Evolutionary conservation across 345 rosid species (phyloP).

Genomic region (Pistacia atlantica): DNA sequence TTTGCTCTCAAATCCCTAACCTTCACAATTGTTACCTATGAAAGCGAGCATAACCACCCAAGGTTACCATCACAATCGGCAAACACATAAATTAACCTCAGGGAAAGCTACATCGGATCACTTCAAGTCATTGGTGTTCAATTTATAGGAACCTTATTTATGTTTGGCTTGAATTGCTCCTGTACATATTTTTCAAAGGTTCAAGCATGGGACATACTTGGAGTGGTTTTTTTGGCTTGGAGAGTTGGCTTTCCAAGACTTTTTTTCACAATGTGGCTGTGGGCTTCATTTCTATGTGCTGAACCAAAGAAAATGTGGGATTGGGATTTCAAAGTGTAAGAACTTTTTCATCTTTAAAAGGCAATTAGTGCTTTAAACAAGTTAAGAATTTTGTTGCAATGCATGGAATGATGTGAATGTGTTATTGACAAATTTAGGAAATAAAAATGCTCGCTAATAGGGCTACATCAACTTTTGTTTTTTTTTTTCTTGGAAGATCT

Average conservation of each 20-base stretch:
- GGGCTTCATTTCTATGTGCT: conserved; percentile 16
- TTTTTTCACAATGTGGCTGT: conserved; percentile 10
- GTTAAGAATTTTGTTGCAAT: conserved; percentile 23
- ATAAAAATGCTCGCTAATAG: no score
- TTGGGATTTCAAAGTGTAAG: conserved; percentile 42
- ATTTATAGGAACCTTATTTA: conserved; percentile 2
- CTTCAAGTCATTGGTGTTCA: conserved; percentile 25
- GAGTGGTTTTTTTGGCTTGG: conserved; percentile 30
- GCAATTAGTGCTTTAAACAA: conserved; percentile 25
- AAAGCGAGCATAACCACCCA: conserved; percentile 92
- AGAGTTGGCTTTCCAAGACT: conserved; percentile 28
- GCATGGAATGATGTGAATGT: conserved; percentile 12
- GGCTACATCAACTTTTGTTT: no score
- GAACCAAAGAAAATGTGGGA: conserved; percentile 28
- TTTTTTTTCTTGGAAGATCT: no score
- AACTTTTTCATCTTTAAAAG: conserved; percentile 28
- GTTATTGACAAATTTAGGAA: background rate
- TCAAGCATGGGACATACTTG: conserved; percentile 31
- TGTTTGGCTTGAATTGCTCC: conserved; percentile 43
- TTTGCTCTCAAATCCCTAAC: no score
- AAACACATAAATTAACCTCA: conserved; percentile 40
- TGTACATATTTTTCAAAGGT: conserved; percentile 58
- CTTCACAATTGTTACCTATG: conserved; percentile 65
- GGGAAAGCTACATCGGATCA: conserved; percentile 3
- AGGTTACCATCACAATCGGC: conserved; percentile 67